These are phyloP conservation scores for Primulina eburnea DNA, from an alignment of 257 asterid genomes.

Conservation along the genomic window DNA sequence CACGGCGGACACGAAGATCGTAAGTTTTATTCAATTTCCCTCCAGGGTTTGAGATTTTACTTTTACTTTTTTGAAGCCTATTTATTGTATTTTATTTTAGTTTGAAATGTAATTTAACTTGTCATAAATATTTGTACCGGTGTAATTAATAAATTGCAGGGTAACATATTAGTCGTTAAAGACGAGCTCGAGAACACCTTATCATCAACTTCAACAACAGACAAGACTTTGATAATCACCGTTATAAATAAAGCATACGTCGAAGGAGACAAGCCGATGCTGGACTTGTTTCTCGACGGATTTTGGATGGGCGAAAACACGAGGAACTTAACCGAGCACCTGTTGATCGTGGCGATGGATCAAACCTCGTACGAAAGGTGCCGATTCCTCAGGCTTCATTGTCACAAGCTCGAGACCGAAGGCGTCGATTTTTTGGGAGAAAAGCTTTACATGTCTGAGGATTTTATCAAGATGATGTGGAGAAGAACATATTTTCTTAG, in stretches of 20 bases:
- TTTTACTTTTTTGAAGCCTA: no score
- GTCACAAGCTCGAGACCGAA: constrained; percentile 45
- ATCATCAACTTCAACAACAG: constrained; percentile 25
- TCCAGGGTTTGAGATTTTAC: neutral
- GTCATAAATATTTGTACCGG: neutral
- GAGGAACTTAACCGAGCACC: constrained; percentile 21
- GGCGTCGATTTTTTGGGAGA: constrained; percentile 42
- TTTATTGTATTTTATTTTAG: no score
- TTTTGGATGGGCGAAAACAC: constrained; percentile 54
- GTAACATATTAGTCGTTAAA: neutral
- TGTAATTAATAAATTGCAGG: neutral
- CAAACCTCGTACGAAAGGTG: constrained; percentile 45
- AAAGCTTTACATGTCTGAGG: constrained; percentile 42
- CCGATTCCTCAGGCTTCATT: constrained; percentile 35
- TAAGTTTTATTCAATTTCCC: neutral
- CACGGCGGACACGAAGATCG: neutral
- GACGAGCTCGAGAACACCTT: constrained; percentile 40
- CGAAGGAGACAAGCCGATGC: constrained; percentile 48
- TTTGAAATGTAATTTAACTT: no score
- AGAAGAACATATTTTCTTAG: constrained; percentile 38
- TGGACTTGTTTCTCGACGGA: constrained; percentile 52
- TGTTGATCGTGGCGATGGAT: constrained; percentile 48
- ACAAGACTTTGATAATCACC: constrained; percentile 44
- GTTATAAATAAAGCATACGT: constrained; percentile 45
- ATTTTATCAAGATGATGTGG: constrained; percentile 57